These are phyloP conservation scores for Dentipellis fragilis DNA, from an alignment of 768 basidiomycete species.

Conservation along the genomic window DNA sequence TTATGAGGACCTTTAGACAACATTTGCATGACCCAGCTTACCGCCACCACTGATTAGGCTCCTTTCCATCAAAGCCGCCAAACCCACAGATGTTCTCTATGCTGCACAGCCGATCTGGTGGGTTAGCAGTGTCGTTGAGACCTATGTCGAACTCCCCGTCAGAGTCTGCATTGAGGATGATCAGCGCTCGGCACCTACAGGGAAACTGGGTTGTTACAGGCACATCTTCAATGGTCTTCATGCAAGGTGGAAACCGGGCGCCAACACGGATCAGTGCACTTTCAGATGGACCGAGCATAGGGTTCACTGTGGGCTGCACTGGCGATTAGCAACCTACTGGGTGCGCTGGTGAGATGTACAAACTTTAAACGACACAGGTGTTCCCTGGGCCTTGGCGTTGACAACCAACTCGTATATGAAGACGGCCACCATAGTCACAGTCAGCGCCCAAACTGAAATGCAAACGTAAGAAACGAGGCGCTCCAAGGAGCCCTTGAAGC, in stretches of 20 bases:
- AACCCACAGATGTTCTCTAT: slow-evolving; percentile 84
- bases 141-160: slow-evolving; percentile 30
- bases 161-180: slow-evolving; percentile 4
- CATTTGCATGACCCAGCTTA: slow-evolving; percentile 13
- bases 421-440: slow-evolving; percentile 57
- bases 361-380: slow-evolving; percentile 79
- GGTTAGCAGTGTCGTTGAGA: slow-evolving; percentile 78
- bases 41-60: slow-evolving; percentile 50
- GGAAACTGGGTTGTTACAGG: slow-evolving; percentile 44
- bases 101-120: slow-evolving; percentile 57
- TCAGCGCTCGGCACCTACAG: slow-evolving; percentile 29
- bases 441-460: slow-evolving; percentile 49
- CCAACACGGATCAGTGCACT: slow-evolving; percentile 80
- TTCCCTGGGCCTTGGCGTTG: slow-evolving; percentile 69
- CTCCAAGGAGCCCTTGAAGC: not conserved
- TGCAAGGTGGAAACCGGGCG: slow-evolving; percentile 89
- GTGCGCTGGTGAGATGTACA: slow-evolving; percentile 9
- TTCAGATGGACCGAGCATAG: slow-evolving; percentile 84
- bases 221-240: slow-evolving; percentile 59
- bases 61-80: slow-evolving; percentile 48
- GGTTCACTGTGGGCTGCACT: slow-evolving; percentile 65
- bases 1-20: not conserved
- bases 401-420: slow-evolving; percentile 82
- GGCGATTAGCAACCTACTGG: not conserved
- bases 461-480: slow-evolving; percentile 4